Conservation (phyloP, 2,329 filamentous ascomycete species). For the Apiospora malaysiana region DNA sequence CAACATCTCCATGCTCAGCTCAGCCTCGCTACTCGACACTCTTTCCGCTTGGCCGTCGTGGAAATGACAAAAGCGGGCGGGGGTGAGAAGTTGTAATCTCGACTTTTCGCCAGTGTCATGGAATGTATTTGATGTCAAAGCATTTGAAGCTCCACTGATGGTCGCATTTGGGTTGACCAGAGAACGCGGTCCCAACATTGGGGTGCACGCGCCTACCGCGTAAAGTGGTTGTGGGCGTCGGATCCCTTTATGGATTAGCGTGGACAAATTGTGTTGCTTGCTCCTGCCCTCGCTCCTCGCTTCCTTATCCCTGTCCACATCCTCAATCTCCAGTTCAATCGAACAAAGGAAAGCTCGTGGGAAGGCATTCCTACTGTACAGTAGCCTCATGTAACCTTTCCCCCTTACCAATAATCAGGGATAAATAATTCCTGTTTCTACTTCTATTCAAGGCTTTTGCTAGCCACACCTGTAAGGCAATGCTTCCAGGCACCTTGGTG, state of each 20-base stretch:
- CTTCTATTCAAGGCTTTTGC: not conserved
- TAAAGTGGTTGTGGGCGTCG: conserved; percentile 22
- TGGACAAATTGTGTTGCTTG: not conserved
- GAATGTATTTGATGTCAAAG: not conserved
- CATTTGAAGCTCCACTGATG: not conserved
- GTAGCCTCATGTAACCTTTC: too few relatives aligned
- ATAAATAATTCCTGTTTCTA: not conserved
- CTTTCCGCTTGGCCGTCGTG: not conserved
- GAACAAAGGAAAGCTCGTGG: too few relatives aligned
- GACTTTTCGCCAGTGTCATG: not conserved
- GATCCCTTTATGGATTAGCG: not conserved
- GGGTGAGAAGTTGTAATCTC: conserved; percentile 6
- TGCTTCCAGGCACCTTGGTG: not conserved
- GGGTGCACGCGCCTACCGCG: conserved; percentile 21
- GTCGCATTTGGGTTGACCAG: conserved; percentile 28
- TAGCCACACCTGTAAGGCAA: not conserved
- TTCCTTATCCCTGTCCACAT: not conserved
- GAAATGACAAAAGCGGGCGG: not conserved
- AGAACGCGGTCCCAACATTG: not conserved
- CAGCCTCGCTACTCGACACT: not conserved
- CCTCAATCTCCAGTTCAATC: too few relatives aligned
- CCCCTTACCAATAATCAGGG: not conserved
- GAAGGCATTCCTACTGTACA: too few relatives aligned
- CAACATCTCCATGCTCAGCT: conserved; percentile 6
- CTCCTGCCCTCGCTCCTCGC: too few relatives aligned